Percentiles rank a stretch among this genome's conserved stretches.
These are phyloP conservation scores for Pichia terricola DNA, from an alignment of 1,139 yeast genomes.

Conservation along the genomic window DNA sequence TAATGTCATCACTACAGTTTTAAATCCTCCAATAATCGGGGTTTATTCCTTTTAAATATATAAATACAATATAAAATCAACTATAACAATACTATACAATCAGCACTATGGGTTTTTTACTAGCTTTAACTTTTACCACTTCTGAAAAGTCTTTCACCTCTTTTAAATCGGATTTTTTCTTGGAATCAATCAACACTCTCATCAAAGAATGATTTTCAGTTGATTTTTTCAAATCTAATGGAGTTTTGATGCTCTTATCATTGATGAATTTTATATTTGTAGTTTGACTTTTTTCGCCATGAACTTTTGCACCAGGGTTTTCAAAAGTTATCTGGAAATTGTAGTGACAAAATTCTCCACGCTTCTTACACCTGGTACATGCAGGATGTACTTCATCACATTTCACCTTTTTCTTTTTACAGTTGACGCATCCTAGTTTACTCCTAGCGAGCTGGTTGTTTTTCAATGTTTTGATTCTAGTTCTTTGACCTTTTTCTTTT, in stretches of 20 bases:
- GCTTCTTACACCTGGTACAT: constrained; percentile 11
- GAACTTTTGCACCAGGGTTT: not conserved
- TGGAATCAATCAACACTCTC: not conserved
- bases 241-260: too few relatives aligned
- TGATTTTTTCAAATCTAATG: too few relatives aligned
- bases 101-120: too few relatives aligned
- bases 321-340: not conserved
- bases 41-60: too few relatives aligned
- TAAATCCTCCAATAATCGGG: too few relatives aligned
- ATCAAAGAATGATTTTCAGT: not conserved
- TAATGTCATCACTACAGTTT: too few relatives aligned
- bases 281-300: not conserved
- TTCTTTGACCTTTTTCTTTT: not conserved
- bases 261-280: too few relatives aligned
- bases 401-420: constrained; percentile 80
- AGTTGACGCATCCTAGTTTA: constrained; percentile 63
- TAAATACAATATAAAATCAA: too few relatives aligned
- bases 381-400: constrained; percentile 81
- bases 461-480: not conserved
- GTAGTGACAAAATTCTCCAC: too few relatives aligned
- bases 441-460: constrained; percentile 3
- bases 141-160: not conserved
- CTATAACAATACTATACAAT: not conserved
- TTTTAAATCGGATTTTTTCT: not conserved
- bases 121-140: not conserved